These are phyloP conservation scores for Hortiboletus rubellus DNA, from an alignment of 1,284 basidiomycete genomes.

Conservation along the genomic window DNA sequence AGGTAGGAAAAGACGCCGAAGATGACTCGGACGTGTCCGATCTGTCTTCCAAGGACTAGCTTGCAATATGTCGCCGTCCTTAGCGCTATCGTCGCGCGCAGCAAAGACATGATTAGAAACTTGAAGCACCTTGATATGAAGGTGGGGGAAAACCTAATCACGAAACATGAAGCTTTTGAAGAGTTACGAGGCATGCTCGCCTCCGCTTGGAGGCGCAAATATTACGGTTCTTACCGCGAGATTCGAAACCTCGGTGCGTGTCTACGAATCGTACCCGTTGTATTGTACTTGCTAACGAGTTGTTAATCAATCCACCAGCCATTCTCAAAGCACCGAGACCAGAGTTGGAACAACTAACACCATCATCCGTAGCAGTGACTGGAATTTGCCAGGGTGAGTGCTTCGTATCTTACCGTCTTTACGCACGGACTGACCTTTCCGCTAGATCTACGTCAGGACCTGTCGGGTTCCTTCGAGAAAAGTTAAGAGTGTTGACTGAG, in stretches of 20 bases:
- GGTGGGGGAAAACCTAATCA: background rate
- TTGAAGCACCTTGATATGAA: background rate
- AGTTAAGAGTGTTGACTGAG: constrained; percentile 21
- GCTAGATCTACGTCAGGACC: background rate
- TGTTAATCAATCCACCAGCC: background rate
- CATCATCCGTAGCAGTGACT: background rate
- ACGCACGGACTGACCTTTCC: background rate
- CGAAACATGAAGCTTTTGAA: background rate
- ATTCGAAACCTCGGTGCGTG: constrained; percentile 13
- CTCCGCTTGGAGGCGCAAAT: constrained; percentile 1
- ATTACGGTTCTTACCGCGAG: background rate
- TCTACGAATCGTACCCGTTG: background rate
- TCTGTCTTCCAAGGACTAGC: background rate
- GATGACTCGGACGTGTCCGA: background rate
- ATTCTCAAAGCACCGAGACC: background rate
- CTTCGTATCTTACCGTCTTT: background rate
- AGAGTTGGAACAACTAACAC: too few relatives aligned
- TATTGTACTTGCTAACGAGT: background rate
- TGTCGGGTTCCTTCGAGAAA: constrained; percentile 7
- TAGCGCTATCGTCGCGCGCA: background rate
- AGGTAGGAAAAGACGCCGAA: background rate
- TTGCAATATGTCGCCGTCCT: background rate
- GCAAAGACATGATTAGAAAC: background rate
- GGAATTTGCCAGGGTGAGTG: background rate
- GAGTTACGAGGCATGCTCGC: background rate